Evolutionary conservation across 148 eudicot genomes (phyloP).

Genomic region (Rhododendron kiyosumense): DNA sequence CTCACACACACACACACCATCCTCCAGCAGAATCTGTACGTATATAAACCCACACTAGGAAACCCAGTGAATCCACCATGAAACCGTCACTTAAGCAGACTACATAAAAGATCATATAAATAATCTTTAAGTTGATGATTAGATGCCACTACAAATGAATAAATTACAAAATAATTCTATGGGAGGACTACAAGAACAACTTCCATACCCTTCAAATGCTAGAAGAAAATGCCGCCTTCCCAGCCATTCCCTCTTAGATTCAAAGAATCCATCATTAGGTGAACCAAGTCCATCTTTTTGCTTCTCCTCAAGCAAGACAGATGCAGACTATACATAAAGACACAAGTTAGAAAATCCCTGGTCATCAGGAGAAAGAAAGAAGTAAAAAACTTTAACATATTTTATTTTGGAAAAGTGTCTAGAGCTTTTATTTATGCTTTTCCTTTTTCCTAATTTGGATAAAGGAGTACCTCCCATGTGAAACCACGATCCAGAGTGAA

Average conservation of each 20-base stretch:
- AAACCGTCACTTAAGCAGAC: not conserved
- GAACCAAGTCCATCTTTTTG: conserved; percentile 67
- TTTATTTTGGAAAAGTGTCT: not conserved
- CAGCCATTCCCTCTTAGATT: conserved; percentile 91
- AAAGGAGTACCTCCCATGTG: conserved; percentile 72
- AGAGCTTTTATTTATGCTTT: not conserved
- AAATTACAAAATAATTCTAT: not conserved
- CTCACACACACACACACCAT: too few species aligned
- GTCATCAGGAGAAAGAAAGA: not conserved
- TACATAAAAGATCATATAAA: not conserved
- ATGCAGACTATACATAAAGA: conserved; percentile 55
- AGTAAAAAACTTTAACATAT: not conserved
- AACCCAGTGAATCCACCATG: not conserved
- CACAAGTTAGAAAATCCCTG: conserved; percentile 10
- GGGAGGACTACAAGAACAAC: not conserved
- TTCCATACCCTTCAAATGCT: conserved; percentile 78
- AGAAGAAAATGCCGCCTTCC: conserved; percentile 84
- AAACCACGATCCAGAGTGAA: conserved; percentile 86
- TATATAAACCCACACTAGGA: not conserved
- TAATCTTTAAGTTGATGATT: not conserved
- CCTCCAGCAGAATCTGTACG: too few species aligned
- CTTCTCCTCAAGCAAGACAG: conserved; percentile 70
- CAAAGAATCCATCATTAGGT: conserved; percentile 72
- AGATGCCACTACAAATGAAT: not conserved
- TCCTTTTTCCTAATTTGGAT: not conserved